Base-by-base conservation (phyloP, 495 filamentous ascomycete species). In the Lentithecium fluviatile region DNA sequence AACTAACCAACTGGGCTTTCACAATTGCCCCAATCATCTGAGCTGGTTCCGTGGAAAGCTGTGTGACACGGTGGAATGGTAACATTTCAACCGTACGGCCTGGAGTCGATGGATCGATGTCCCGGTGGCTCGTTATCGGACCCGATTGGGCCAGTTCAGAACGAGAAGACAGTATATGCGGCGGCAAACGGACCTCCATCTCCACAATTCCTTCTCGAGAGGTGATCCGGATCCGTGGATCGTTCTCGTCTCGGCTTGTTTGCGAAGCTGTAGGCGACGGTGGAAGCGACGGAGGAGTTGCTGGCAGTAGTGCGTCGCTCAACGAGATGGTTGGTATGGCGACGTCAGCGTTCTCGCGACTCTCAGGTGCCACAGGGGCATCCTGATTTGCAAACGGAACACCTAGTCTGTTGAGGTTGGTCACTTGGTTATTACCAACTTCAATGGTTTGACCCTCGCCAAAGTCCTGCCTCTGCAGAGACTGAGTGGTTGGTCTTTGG, bases 181-280 rank as follows among this genome's bases (percentile, higher is more conserved):
- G 53, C 23, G 64, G 64, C 32, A 67, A 43, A 19, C 59, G 59
- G 13, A 67, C 64, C 53, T 67, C 64, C 49, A 67, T 56, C 36
- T 67, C 59, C 8, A 67, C 64, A 26, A 63, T 63, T 6, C 64
- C 64, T 12, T 63, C 64, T 47, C 64, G 52, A n/a, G 59, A 63
- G 7, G 60, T 67, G 43, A 67, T 67, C 24, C 64, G 64, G 32
- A 67, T 62, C 12, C 53, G 50, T 50, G 64, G 64, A 24, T 67
- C 59, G 36, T 54, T 48, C 6, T 46, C 59, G 17, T 63, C 36
- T 32, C 50, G 54, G 38, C 60, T 63, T 37, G 53, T 37, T 59
- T 62, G 34, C n/a, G 58, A 62, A 6, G 58, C 58, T 36, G 58
- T 66, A 23, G 58, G 64, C 6, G 63, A 66, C 37, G 38, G 20